Percentiles rank a stretch among this genome's conserved stretches.
Conservation (phyloP, 176 grass and related monocot species). For the Carex pumila region DNA sequence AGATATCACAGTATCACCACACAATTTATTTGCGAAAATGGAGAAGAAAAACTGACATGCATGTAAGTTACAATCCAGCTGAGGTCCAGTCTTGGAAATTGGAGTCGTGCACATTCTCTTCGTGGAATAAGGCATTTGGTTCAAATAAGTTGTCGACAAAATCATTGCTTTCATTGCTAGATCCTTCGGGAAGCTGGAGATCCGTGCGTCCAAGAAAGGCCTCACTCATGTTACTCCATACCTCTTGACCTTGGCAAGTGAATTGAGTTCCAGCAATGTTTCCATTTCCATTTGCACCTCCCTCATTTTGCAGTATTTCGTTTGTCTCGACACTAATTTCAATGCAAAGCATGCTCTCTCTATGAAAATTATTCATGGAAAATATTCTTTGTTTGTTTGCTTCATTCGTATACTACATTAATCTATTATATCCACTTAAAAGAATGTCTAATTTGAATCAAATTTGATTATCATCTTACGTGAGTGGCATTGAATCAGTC, state of each 20-base stretch:
- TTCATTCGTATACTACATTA: not conserved
- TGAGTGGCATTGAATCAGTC: not conserved
- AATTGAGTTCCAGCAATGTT: not conserved
- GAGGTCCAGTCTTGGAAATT: conserved; percentile 3
- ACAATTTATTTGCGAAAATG: not conserved
- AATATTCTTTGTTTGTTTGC: not conserved
- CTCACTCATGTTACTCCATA: not conserved
- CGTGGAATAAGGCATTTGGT: not conserved
- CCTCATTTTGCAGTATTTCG: not conserved
- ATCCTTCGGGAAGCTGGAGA: not conserved
- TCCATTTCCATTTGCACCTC: not conserved
- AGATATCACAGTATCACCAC: too few species aligned
- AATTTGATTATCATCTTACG: not conserved
- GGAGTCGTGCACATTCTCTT: not conserved
- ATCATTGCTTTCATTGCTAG: not conserved
- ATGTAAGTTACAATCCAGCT: not conserved
- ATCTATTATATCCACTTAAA: not conserved
- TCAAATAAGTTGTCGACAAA: conserved; percentile 1
- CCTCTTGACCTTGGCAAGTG: not conserved
- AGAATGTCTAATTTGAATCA: not conserved
- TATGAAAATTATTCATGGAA: not conserved
- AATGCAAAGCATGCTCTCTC: not conserved
- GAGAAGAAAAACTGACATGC: not conserved
- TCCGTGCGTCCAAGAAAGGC: not conserved
- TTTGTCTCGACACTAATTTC: not conserved